Base-by-base conservation (phyloP, 2,329 filamentous ascomycete species). In the Paracoccidioides lutzii region DNA sequence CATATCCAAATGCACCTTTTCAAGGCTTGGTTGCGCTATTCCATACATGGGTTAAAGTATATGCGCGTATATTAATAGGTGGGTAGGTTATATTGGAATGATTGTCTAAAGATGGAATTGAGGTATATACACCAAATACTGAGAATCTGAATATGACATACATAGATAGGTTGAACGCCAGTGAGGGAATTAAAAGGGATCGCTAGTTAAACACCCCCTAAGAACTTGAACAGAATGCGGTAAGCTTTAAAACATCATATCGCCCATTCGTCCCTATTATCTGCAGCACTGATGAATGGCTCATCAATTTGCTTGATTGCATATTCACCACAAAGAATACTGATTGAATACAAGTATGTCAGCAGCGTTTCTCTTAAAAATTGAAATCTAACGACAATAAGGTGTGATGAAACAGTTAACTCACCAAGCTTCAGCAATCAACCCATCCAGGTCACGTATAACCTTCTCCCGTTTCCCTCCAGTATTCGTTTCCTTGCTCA, bases 291-390 rank as follows among this genome's bases (percentile, higher is more conserved):
- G 56, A 97, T 81, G 67, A 98, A 97, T 0, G 93, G 90, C 73
- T 95, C 89, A 64, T 96, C 89, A 57, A 98, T 88, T 65, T 87
- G 81, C 75, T 90, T 94, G 66, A 98, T 95, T 2, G 91, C 93
- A 72, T 94, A 82, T 61, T 98, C 93, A 67, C 90, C 90, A 71
- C 93, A 98, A 22, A 98, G 75, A 55, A 97, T 90, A 76, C 90
- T 93, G 57, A 38, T 35, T 6, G 10, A 49, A 9, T 37, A 43
- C 10, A 35, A n/a, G 12, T 53, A 56, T n/a, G 44, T 58, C 45
- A 58, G 51, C 52, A 33, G 7, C 9, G 14, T 9, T 4, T 3
- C 10, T 30, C 14, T n/a, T 46, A 33, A 46, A 12, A 4, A 10
- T 33, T 8, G 10, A 49, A 48, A 37, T 35, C 3, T 48, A 4